Conservation (phyloP, 805 yeast species). For the Candida argentea region DNA sequence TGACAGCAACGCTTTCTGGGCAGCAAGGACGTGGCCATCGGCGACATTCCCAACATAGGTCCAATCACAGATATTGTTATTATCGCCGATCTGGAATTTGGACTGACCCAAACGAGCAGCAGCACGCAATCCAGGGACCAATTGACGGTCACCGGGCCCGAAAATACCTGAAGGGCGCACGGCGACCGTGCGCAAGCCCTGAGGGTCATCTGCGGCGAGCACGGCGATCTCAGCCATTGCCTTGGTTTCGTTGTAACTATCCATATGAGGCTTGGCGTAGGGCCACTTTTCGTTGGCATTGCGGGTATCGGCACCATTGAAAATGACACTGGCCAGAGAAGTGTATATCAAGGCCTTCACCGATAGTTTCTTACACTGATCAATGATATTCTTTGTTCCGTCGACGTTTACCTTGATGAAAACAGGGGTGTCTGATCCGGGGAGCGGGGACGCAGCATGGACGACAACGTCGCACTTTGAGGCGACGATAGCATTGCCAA, state of each 20-base stretch:
- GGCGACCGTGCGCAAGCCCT: constrained; percentile 65
- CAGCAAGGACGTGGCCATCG: constrained; percentile 90
- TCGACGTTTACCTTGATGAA: constrained; percentile 85
- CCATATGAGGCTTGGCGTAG: constrained; percentile 87
- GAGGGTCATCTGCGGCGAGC: constrained; percentile 54
- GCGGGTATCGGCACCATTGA: constrained; percentile 85
- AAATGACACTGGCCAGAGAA: constrained; percentile 94
- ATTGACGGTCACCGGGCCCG: constrained; percentile 97
- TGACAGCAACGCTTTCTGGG: constrained; percentile 54
- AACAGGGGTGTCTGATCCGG: constrained; percentile 63
- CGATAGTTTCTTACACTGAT: constrained; percentile 43
- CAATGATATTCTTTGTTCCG: constrained; percentile 72
- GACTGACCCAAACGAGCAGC: constrained; percentile 82
- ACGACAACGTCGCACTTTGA: constrained; percentile 69
- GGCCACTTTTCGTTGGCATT: constrained; percentile 96
- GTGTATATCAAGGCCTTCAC: constrained; percentile 80
- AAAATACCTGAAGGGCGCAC: constrained; percentile 96
- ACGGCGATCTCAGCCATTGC: constrained; percentile 84
- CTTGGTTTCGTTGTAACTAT: constrained; percentile 91
- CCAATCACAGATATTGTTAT: constrained; percentile 90
- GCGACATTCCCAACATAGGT: constrained; percentile 98
- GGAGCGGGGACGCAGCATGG: constrained; percentile 95
- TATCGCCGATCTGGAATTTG: constrained; percentile 89
- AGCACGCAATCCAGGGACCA: constrained; percentile 83
- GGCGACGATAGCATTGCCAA: constrained; percentile 46